Percentiles rank a stretch among this genome's conserved stretches.
Evolutionary conservation across 495 filamentous ascomycete species (phyloP).

Genomic region (Penicillium taxi): DNA sequence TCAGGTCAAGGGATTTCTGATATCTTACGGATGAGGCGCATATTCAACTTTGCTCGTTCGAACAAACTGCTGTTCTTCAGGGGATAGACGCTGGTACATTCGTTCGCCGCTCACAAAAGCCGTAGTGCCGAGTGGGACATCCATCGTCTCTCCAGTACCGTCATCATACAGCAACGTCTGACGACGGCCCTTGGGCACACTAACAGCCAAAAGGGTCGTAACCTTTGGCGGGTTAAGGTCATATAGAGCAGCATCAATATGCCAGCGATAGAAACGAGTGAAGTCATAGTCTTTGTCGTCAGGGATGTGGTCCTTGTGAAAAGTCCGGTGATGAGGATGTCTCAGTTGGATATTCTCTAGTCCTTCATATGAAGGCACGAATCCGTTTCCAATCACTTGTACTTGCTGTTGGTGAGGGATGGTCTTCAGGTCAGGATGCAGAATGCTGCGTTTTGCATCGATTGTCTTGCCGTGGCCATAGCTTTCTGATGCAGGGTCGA

Average conservation of each 20-base stretch:
- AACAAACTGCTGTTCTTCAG: constrained; percentile 57
- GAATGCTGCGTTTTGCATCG: constrained; percentile 57
- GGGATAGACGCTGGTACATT: constrained; percentile 55
- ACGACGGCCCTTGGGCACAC: constrained; percentile 53
- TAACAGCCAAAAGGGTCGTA: constrained; percentile 60
- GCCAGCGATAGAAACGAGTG: constrained; percentile 72
- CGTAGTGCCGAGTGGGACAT: constrained; percentile 66
- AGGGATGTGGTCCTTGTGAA: constrained; percentile 57
- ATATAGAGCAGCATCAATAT: constrained; percentile 71
- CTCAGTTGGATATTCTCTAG: constrained; percentile 56
- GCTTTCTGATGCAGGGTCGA: constrained; percentile 53
- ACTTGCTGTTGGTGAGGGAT: constrained; percentile 72
- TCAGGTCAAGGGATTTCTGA: not conserved
- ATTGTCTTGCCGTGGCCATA: constrained; percentile 70
- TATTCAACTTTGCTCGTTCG: constrained; percentile 60
- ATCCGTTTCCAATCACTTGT: constrained; percentile 69
- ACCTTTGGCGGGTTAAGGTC: constrained; percentile 61
- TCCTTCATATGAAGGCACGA: constrained; percentile 56
- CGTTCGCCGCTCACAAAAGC: constrained; percentile 61
- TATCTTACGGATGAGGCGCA: constrained; percentile 53
- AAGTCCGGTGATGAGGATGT: constrained; percentile 68
- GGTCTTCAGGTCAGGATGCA: constrained; percentile 71
- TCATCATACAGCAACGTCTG: constrained; percentile 66
- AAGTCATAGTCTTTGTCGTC: constrained; percentile 54
- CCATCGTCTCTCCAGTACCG: constrained; percentile 56